These are phyloP conservation scores for Candida adriatica DNA, from an alignment of 805 yeast species.

Conservation along the genomic window DNA sequence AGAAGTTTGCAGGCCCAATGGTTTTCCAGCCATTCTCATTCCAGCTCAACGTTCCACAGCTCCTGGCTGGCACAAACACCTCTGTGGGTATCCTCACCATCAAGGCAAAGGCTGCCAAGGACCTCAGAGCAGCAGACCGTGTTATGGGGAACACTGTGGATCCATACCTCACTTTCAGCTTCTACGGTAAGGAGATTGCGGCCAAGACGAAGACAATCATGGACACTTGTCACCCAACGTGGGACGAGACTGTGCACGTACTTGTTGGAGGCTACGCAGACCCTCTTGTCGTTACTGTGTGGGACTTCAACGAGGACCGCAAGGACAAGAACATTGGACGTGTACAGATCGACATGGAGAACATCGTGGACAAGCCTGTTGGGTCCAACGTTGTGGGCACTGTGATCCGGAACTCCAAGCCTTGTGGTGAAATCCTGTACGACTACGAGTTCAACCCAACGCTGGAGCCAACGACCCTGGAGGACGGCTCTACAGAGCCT, in stretches of 20 bases:
- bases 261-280: constrained; percentile 73
- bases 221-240: constrained; percentile 66
- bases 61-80: constrained; percentile 79
- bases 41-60: constrained; percentile 87
- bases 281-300: constrained; percentile 64
- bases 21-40: constrained; percentile 85
- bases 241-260: constrained; percentile 74
- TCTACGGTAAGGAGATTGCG: constrained; percentile 50
- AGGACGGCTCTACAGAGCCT: constrained; percentile 79
- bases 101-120: constrained; percentile 57
- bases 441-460: constrained; percentile 76
- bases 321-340: constrained; percentile 80
- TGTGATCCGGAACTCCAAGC: constrained; percentile 75
- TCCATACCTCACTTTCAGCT: constrained; percentile 77
- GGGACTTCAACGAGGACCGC: constrained; percentile 73
- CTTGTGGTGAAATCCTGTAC: constrained; percentile 67
- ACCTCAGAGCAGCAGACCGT: constrained; percentile 58
- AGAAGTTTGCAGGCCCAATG: constrained; percentile 84
- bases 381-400: constrained; percentile 44
- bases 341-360: constrained; percentile 65
- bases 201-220: constrained; percentile 64
- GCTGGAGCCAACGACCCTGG: constrained; percentile 44
- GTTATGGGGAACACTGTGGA: constrained; percentile 75
- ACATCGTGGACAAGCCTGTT: constrained; percentile 46
- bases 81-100: constrained; percentile 83